Percentiles rank a stretch among this genome's conserved stretches.
phyloP scores from a whole-genome alignment of 345 rosid genomes.

The Aquilaria yunnanensis region DNA sequence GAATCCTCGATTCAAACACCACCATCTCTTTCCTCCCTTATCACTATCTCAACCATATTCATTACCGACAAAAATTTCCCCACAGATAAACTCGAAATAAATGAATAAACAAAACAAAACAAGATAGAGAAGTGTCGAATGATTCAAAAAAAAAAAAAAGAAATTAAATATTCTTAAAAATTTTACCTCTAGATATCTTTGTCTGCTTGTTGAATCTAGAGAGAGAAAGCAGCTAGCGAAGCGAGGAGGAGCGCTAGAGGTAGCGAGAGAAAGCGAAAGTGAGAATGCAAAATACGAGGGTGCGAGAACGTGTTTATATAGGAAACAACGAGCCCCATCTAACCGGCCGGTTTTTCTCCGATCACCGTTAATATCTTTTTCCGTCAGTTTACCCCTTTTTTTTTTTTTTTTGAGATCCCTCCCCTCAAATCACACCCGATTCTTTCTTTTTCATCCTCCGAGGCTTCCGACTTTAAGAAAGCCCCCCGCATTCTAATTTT shows the following conservation, averaged over 20 bases:
- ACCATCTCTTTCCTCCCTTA: constrained; percentile 2
- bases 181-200: constrained; percentile 28
- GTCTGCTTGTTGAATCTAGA: constrained; percentile 16
- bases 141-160: constrained; percentile 5
- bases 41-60: no score
- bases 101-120: constrained; percentile 2
- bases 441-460: no score
- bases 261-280: constrained; percentile 11
- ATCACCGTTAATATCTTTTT: constrained; percentile 14
- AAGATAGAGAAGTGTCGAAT: constrained; percentile 6
- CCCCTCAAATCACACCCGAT: no score
- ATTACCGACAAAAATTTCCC: no score
- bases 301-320: constrained; percentile 39
- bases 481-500: no score
- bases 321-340: constrained; percentile 34
- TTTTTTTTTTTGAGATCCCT: no score
- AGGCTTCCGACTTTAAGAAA: no score
- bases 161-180: background rate
- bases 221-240: constrained; percentile 16
- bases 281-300: constrained; percentile 12
- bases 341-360: constrained; percentile 35
- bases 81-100: no score
- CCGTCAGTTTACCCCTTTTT: constrained; percentile 1
- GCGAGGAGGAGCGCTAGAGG: constrained; percentile 3
- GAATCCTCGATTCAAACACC: constrained; percentile 3